Evolutionary conservation across 306 rosid genomes (phyloP).

Genomic region (Pterocarpus macrocarpus): DNA sequence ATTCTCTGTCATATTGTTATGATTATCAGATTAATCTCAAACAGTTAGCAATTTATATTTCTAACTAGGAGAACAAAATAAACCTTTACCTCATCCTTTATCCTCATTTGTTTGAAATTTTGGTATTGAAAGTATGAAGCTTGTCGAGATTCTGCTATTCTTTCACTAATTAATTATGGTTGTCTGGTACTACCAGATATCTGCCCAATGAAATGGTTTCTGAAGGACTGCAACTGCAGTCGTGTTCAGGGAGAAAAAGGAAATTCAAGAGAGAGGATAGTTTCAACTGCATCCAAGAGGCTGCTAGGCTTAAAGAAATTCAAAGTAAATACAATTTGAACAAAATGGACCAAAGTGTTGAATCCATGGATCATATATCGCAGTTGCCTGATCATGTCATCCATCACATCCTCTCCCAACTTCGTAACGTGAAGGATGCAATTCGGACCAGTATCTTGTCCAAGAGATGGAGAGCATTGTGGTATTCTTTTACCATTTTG

Average conservation of each 20-base stretch:
- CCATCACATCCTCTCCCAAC: conserved; percentile 58
- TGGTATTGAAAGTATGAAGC: conserved; percentile 9
- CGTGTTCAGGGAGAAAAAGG: conserved; percentile 10
- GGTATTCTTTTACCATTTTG: conserved; percentile 61
- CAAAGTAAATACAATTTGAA: background rate
- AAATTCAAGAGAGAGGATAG: conserved; percentile 13
- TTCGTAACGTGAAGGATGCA: conserved; percentile 52
- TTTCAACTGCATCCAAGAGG: background rate
- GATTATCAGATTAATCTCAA: conserved; percentile 18
- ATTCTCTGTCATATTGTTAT: conserved; percentile 8
- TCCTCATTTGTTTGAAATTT: background rate
- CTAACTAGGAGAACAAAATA: background rate
- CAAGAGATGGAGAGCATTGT: conserved; percentile 62
- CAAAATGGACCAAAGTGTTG: conserved; percentile 30
- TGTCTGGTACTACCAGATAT: conserved; percentile 15
- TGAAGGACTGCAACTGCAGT: background rate
- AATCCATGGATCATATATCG: conserved; percentile 46
- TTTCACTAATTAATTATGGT: background rate
- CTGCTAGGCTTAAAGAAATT: conserved; percentile 24
- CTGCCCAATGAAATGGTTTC: conserved; percentile 36
- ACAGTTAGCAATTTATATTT: background rate
- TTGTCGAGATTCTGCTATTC: background rate
- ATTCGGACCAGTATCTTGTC: conserved; percentile 65
- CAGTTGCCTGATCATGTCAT: conserved; percentile 60
- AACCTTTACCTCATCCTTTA: background rate